Base-by-base conservation (phyloP, 1,284 basidiomycete species). In the Rhodotorula sp. region DNA sequence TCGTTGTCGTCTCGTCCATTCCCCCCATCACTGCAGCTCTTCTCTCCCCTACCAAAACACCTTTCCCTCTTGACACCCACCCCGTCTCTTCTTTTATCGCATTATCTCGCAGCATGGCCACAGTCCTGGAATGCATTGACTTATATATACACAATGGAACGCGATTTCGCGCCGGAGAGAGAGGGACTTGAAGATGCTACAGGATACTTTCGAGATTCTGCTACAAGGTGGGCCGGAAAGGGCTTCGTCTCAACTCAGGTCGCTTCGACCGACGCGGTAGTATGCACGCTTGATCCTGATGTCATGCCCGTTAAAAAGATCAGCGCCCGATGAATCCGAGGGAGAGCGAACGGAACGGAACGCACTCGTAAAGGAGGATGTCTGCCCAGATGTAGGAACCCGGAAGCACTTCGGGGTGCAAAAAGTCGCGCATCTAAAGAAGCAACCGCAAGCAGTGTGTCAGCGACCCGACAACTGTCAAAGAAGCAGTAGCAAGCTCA, bases 361-460 rank as follows among this genome's bases (percentile, higher is more conserved):
- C 72, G 57, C 59, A 73, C 73, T 74, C 73, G 64, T 74, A 74
- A 15, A 74, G 62, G n/a, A 74, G 48, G 47, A 74, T 72, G 3
- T 74, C 73, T 28, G 63, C 63, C 73, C 73, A 74, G 5, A 74
- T 45, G 47, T 68, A 74, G 2, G 65, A 66, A 6, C 73, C 73
- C 0, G 73, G 70, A 19, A 74, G 45, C 12, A 54, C 66, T 23
- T 69, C 54, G 0, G 73, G 73, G 52, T 74, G 73, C 14, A 74
- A 43, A 64, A 70, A 72, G 58, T 74, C 73, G 49, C 70, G 71
- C 64, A 66, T 72, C 67, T 69, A 58, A 6, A 26, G 5, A 5
- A 15, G 12, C 19, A 10, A 1, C 26, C 23, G 6, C 16, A 19
- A 38, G 31, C 5, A 34, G 28, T 45, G n/a, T 8, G 6, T 52